Evolutionary conservation across 257 asterid species (phyloP).

Genomic region (Oldenlandia corymbosa): DNA sequence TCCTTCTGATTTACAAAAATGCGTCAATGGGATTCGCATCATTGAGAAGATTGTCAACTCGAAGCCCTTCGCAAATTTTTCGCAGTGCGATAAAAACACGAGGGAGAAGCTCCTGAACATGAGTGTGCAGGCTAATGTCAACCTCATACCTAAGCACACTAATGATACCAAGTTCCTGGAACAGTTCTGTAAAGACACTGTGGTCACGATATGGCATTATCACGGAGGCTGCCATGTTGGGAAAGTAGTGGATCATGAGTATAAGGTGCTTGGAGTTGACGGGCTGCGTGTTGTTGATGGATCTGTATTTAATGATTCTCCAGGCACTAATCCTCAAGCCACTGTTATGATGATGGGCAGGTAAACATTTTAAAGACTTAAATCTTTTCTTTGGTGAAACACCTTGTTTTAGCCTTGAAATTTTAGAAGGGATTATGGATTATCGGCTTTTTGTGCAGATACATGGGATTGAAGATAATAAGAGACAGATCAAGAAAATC

Average conservation of each 20-base stretch:
- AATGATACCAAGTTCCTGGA: slow-evolving; percentile 68
- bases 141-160: slow-evolving; percentile 77
- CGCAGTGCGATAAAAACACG: slow-evolving; percentile 36
- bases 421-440: not conserved
- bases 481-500: slow-evolving; percentile 59
- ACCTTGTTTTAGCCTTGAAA: not conserved
- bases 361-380: slow-evolving; percentile 29
- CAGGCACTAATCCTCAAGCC: slow-evolving; percentile 99
- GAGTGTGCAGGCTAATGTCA: slow-evolving; percentile 78
- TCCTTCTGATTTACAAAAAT: slow-evolving; percentile 53
- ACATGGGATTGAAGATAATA: slow-evolving; percentile 89
- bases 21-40: slow-evolving; percentile 71
- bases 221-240: slow-evolving; percentile 96
- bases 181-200: slow-evolving; percentile 93
- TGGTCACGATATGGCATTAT: slow-evolving; percentile 96
- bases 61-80: slow-evolving; percentile 45
- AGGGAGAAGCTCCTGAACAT: slow-evolving; percentile 62
- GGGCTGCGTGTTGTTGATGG: slow-evolving; percentile 86
- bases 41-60: slow-evolving; percentile 62
- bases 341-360: slow-evolving; percentile 95
- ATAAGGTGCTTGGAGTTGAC: slow-evolving; percentile 59
- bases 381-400: not conserved
- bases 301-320: slow-evolving; percentile 64
- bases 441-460: slow-evolving; percentile 36
- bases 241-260: slow-evolving; percentile 52